Evolutionary conservation across 352 stramenopile species (phyloP), one percentile per base, ranked within the genome.

Genomic region (Bremia lactucae): DNA sequence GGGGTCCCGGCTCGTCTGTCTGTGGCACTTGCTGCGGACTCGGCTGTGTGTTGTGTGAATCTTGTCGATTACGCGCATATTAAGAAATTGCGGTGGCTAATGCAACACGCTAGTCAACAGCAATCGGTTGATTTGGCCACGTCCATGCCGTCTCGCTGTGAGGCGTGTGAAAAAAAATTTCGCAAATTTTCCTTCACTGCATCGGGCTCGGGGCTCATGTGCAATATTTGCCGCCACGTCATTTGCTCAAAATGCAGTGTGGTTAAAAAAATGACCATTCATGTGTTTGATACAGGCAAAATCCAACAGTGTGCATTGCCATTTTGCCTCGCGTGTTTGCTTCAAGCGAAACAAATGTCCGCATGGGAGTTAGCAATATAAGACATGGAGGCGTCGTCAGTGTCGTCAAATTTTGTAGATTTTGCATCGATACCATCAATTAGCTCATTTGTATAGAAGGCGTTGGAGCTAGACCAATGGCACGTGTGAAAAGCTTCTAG

Each of bases 61-160:
- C 42, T 79, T 7, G 55, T 69, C 15, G 68, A 84, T 44, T 81
- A 63, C 42, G 59, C 63, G 11, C 67, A 76, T 36, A 49, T 74
- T 34, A 79, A 77, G 48, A 84, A 84, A 26, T 61, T 84, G 33
- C 55, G 46, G 40, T 77, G 61, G 62, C 55, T 83, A n/a, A 68
- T 76, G 55, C 42, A 59, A 22, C 43, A 62, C 35, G 47, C 47
- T 6, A 41, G 55, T 23, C 25, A 35, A 31, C 33, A 22, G 9
- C 33, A 26, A 3, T 36, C 29, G 14, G 33, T 11, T 19, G 29
- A 22, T 11, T 31, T 44, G n/a, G 28, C 11, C 10, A 31, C 18
- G 13, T 8, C 41, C 13, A 52, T 3, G 4, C 6, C 19, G 21
- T 13, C 48, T 40, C 55, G 45, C 1, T 77, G 71, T 42, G 46